Base-by-base conservation (phyloP, 305 asterid genomes). In the Fraxinus sp. region DNA sequence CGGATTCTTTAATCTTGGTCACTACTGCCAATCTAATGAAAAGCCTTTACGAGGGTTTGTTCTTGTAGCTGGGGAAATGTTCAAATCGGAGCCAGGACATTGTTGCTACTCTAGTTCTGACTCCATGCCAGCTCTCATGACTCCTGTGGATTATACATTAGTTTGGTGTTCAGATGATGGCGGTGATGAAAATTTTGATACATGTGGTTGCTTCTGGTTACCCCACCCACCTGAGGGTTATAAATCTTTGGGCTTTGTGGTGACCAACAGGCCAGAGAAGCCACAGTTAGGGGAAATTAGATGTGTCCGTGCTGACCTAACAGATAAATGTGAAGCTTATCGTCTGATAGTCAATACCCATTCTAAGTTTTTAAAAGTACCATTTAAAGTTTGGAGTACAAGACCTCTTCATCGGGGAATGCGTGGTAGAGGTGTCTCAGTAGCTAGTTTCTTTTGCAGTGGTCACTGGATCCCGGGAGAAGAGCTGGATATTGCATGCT, bases 221-320 rank as follows among this genome's bases (percentile, higher is more conserved):
- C 98, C 97, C 78, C 92, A 91, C 73, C 89, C 98, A 5, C 93
- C 92, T 0, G 91, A 91, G 81, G 98, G 98, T 46, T 95, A 92
- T 80, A 89, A 88, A 84, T 88, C 98, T 83, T 55, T 93, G 85
- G 98, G 98, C 74, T 93, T 91, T 83, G 82, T 94, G 78, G 95
- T 84, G 62, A 90, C 98, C 32, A 88, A 83, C 84, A 88, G 82
- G 76, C 89, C 97, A 0, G 85, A 79, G 70, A 95, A 94, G 84
- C 98, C 98, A 13, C 87, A 83, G 62, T 37, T 89, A 78, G 90
- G 87, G 33, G 93, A 85, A 81, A 86, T 93, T n/a, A 92, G 86
- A 89, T 93, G 98, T 79, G 93, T 95, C 57, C 97, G 97, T 75
- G 80, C 87, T 57, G 97, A 92, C 85, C 89, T 95, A 76, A 90